Evolutionary conservation across 1,284 basidiomycete species (phyloP), one percentile per base, ranked within the genome.

Genomic region (Coniophora puteana): DNA sequence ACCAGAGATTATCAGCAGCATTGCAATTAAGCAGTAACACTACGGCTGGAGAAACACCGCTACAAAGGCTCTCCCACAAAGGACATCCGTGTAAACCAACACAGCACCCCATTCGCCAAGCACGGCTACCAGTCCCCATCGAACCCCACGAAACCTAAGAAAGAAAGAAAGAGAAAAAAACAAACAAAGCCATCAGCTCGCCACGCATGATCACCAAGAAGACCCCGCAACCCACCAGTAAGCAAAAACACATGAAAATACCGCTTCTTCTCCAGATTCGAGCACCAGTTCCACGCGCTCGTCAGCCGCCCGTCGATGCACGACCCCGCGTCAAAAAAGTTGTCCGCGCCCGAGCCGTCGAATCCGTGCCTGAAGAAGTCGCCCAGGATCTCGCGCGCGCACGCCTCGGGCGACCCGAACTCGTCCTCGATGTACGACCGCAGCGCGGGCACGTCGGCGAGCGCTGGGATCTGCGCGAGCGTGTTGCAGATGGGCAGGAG

Each of bases 241-340:
- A 90, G 64, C 48, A 90, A 65, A 59, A 90, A 90, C 18, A 89
- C 64, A 4, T 74, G 81, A 68, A 89, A 89, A 57, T 80, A 90
- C 40, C 79, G 69, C 65, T 90, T 90, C 68, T 88, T 90, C 67
- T 90, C 87, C 49, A 90, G 60, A 35, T 69, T 69, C 36, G 79
- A 78, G 62, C 88, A 90, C 87, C 87, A 90, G 57, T 90, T 88
- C 87, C 87, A 90, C 3, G 87, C 87, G 57, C 83, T 87, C 26
- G 87, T 89, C 53, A 89, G 59, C 13, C 86, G 68, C 13, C 76
- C 77, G 40, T 80, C 78, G 44, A 79, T 78, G 52, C 78, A 63
- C 42, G 72, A 78, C 32, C 82, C 82, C 21, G 83, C 83, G 54
- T 87, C 83, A 53, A 82, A 86, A 65, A 84, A 87, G 56, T 84